Percentiles rank a stretch among this genome's conserved stretches.
These are phyloP conservation scores for Gloeophyllum trabeum DNA, from an alignment of 768 basidiomycete species.

Conservation along the genomic window DNA sequence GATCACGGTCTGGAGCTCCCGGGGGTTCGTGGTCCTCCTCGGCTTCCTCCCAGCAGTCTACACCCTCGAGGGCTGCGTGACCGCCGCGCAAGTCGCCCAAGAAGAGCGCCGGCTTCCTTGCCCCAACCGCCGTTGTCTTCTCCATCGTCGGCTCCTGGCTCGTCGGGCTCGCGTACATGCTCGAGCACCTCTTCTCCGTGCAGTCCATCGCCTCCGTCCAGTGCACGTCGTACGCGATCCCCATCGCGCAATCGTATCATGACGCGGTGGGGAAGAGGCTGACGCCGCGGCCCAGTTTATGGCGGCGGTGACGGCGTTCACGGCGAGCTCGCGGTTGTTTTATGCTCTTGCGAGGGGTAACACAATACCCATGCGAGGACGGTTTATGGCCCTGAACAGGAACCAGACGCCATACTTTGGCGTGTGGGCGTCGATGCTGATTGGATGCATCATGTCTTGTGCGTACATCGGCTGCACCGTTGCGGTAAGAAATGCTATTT, in stretches of 20 bases:
- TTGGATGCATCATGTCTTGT: conserved; percentile 44
- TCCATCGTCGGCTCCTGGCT: conserved; percentile 47
- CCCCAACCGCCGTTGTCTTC: conserved; percentile 45
- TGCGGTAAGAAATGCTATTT: conserved; percentile 26
- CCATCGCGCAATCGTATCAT: conserved; percentile 41
- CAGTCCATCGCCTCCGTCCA: conserved; percentile 40
- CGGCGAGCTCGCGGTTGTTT: conserved; percentile 43
- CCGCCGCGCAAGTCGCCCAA: conserved; percentile 53
- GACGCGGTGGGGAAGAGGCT: conserved; percentile 19
- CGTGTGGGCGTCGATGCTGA: conserved; percentile 40
- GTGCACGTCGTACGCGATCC: conserved; percentile 39
- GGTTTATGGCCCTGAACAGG: conserved; percentile 31
- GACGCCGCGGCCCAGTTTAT: conserved; percentile 35
- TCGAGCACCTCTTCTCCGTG: conserved; percentile 45
- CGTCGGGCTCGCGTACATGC: conserved; percentile 45
- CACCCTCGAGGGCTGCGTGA: conserved; percentile 51
- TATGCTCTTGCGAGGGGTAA: conserved; percentile 47
- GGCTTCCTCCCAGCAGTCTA: conserved; percentile 53
- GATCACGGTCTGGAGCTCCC: conserved; percentile 43
- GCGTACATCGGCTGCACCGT: conserved; percentile 47
- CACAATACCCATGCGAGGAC: conserved; percentile 39
- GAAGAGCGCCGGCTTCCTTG: conserved; percentile 48
- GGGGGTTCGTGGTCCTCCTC: conserved; percentile 44
- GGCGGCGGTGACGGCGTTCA: conserved; percentile 47
- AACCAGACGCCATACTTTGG: conserved; percentile 41